These are phyloP conservation scores for Kodamaea sp. DNA, from an alignment of 1,139 yeast species.

Conservation along the genomic window DNA sequence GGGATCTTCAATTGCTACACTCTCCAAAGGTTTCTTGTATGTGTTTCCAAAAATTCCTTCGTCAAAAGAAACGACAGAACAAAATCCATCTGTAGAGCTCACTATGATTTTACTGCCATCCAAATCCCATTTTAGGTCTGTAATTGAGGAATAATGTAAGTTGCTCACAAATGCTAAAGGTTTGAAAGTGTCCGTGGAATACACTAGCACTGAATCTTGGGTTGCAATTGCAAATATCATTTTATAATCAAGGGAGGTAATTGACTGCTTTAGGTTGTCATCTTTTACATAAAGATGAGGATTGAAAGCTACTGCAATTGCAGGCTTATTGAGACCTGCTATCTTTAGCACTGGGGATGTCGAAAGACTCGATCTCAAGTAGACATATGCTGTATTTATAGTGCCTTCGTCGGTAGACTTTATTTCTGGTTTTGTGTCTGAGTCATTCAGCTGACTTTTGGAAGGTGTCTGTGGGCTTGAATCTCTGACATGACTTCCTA, in stretches of 20 bases:
- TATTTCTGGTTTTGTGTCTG: constrained; percentile 22
- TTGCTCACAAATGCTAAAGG: constrained; percentile 79
- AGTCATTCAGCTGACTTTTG: constrained; percentile 2
- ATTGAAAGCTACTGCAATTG: constrained; percentile 76
- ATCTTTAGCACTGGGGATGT: constrained; percentile 73
- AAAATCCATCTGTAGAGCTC: constrained; percentile 94
- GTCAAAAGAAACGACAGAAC: constrained; percentile 64
- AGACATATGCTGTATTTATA: constrained; percentile 71
- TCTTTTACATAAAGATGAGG: constrained; percentile 58
- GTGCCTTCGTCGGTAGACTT: neutral
- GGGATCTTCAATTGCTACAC: no score
- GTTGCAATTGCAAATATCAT: constrained; percentile 93
- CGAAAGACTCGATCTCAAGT: constrained; percentile 66
- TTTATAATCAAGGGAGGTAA: constrained; percentile 65
- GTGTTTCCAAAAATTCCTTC: constrained; percentile 53
- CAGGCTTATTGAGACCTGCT: constrained; percentile 81
- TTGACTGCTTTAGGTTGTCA: constrained; percentile 9
- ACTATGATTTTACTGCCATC: constrained; percentile 74
- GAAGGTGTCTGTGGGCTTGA: constrained; percentile 3
- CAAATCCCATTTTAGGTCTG: constrained; percentile 82
- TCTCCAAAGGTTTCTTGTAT: no score
- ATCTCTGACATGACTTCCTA: constrained; percentile 6
- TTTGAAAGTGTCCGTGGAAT: constrained; percentile 67
- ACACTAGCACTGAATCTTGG: constrained; percentile 79
- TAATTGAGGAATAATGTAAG: constrained; percentile 83